Conservation (phyloP, 2,329 filamentous ascomycete species). For the Claviceps cyperi region DNA sequence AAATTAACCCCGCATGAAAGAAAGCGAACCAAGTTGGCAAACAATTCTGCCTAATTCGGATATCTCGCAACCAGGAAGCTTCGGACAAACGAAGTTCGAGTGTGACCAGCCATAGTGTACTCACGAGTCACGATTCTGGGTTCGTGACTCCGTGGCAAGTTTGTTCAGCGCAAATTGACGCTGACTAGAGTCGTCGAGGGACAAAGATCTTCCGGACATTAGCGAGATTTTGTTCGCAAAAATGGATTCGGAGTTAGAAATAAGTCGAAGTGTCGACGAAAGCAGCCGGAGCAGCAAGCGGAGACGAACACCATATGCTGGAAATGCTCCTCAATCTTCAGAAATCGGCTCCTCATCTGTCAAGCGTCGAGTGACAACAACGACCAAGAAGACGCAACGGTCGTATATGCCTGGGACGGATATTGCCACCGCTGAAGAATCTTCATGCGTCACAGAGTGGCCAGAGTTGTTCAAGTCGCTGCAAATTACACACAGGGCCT, state of each 20-base stretch:
- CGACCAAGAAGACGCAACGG: not conserved
- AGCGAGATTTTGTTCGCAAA: not conserved
- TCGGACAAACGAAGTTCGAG: no score
- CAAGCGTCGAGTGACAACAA: not conserved
- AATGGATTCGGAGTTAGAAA: not conserved
- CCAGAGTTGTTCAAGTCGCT: conserved; percentile 59
- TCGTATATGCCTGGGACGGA: not conserved
- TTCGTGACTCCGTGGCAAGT: not conserved
- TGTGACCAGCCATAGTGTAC: no score
- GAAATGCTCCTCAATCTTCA: not conserved
- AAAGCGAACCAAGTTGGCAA: no score
- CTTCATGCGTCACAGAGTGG: conserved; percentile 38
- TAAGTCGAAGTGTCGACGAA: not conserved
- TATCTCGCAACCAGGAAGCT: no score
- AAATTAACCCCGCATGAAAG: no score
- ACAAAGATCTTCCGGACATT: not conserved
- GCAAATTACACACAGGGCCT: conserved; percentile 62
- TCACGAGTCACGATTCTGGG: no score
- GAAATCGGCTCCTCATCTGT: not conserved
- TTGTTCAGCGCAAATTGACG: not conserved
- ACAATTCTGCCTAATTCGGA: no score
- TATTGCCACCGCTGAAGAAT: not conserved
- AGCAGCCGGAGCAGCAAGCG: not conserved
- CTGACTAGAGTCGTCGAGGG: not conserved
- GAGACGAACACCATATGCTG: not conserved